phyloP scores from a whole-genome alignment of 768 basidiomycete species.

The Lactarius quietus region DNA sequence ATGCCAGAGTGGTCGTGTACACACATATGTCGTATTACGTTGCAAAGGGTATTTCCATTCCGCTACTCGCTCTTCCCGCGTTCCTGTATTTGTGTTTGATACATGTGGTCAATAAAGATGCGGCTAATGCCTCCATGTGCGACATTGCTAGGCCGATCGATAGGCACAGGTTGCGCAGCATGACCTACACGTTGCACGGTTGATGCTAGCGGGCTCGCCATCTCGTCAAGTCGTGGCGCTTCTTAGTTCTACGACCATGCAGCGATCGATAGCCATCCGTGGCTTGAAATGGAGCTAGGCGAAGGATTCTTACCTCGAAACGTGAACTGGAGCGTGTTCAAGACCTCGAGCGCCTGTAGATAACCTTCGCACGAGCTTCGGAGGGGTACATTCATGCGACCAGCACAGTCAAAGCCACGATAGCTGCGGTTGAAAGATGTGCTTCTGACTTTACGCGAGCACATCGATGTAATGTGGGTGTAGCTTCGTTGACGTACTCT shows the following conservation, averaged over 20 bases:
- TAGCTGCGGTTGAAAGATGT: not conserved
- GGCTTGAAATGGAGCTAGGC: not conserved
- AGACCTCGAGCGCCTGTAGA: not conserved
- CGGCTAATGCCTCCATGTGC: conserved; percentile 1
- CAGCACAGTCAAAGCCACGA: not conserved
- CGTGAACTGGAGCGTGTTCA: not conserved
- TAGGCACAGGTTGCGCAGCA: conserved; percentile 16
- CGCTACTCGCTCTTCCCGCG: not conserved
- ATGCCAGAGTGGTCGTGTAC: not conserved
- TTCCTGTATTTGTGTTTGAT: not conserved
- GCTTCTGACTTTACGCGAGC: conserved; percentile 12
- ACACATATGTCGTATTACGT: not conserved
- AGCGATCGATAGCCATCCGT: conserved; percentile 4
- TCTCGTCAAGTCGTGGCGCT: conserved; percentile 1
- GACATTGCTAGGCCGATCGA: conserved; percentile 19
- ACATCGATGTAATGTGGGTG: conserved; percentile 3
- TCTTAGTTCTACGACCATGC: not conserved
- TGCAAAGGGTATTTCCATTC: conserved; percentile 1
- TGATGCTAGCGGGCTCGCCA: not conserved
- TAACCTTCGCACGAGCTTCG: not conserved
- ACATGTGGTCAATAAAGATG: conserved; percentile 7
- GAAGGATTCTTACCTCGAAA: not conserved
- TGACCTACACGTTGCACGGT: conserved; percentile 21
- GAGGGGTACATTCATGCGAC: not conserved
- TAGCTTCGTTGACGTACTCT: conserved; percentile 19